These are phyloP conservation scores for Agastache rugosa DNA, from an alignment of 257 asterid genomes.

Conservation along the genomic window DNA sequence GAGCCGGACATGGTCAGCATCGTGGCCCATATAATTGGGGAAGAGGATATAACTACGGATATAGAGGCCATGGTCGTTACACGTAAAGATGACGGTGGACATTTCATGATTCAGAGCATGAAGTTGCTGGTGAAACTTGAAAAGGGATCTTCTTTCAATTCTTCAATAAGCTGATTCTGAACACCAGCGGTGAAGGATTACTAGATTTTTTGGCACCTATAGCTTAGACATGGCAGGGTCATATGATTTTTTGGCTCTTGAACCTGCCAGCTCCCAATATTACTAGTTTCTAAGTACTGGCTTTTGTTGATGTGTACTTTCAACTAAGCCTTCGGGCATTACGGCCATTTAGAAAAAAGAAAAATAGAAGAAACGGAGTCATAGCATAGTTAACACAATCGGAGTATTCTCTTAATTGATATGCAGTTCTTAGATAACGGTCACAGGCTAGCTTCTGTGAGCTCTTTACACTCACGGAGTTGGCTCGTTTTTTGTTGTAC, in stretches of 20 bases:
- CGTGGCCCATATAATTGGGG: slow-evolving; percentile 56
- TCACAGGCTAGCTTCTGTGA: neutral
- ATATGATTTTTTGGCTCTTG: slow-evolving; percentile 41
- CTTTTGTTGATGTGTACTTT: neutral
- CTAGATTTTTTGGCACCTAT: slow-evolving; percentile 19
- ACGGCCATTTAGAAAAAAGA: neutral
- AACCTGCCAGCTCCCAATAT: slow-evolving; percentile 36
- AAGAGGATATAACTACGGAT: slow-evolving; percentile 56
- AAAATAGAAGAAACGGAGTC: neutral
- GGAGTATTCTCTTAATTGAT: neutral
- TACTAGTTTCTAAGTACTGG: slow-evolving; percentile 16
- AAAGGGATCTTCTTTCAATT: slow-evolving; percentile 7
- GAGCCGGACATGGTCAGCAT: slow-evolving; percentile 53
- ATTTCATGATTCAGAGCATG: slow-evolving; percentile 22
- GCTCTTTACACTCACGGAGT: neutral
- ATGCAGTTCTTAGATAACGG: neutral
- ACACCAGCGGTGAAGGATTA: slow-evolving; percentile 22
- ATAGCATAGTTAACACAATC: neutral
- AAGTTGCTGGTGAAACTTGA: slow-evolving; percentile 24
- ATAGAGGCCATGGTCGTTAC: slow-evolving; percentile 62
- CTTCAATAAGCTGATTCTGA: slow-evolving; percentile 27
- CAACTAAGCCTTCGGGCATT: slow-evolving; percentile 17
- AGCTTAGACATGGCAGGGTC: slow-evolving; percentile 41
- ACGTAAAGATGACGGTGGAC: slow-evolving; percentile 37
- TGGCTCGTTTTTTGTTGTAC: slow-evolving; percentile 7